phyloP scores from a whole-genome alignment of 106 monocot species.

The Ottelia alismoides region DNA sequence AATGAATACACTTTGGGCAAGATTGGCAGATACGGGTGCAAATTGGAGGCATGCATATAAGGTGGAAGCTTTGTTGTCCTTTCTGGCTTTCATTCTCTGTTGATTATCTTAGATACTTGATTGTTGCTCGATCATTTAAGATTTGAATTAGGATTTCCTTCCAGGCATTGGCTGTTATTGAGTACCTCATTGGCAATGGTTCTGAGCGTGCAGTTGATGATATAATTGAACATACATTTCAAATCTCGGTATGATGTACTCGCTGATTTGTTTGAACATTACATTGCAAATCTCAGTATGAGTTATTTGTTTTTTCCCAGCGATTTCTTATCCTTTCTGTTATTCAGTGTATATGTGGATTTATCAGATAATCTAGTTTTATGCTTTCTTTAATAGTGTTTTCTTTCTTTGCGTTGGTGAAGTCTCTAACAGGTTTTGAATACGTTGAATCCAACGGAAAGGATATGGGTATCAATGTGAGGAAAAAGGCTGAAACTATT shows the following conservation, averaged over 20 bases:
- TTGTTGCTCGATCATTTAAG: too few species aligned
- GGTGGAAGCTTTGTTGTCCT: conserved; percentile 16
- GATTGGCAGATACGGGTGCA: conserved; percentile 48
- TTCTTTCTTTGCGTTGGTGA: conserved; percentile 13
- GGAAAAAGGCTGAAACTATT: conserved; percentile 86
- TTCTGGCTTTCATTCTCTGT: conserved; percentile 72
- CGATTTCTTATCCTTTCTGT: background rate
- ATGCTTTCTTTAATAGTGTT: background rate
- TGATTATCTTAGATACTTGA: too few species aligned
- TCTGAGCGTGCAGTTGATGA: conserved; percentile 84
- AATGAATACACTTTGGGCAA: conserved; percentile 89
- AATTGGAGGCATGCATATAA: conserved; percentile 96
- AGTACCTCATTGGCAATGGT: conserved; percentile 89
- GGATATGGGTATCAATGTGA: conserved; percentile 85
- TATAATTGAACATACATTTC: conserved; percentile 67
- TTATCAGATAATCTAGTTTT: background rate
- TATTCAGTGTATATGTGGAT: too few species aligned
- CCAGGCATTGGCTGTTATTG: conserved; percentile 80
- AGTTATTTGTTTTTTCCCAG: background rate
- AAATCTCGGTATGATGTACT: conserved; percentile 33
- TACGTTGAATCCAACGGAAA: conserved; percentile 93
- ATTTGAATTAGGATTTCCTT: too few species aligned
- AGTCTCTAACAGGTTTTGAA: conserved; percentile 82
- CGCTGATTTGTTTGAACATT: too few species aligned
- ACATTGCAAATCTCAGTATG: too few species aligned